These are phyloP conservation scores for Debaryomyces fabryi DNA, from an alignment of 1,139 yeast genomes.

Conservation along the genomic window DNA sequence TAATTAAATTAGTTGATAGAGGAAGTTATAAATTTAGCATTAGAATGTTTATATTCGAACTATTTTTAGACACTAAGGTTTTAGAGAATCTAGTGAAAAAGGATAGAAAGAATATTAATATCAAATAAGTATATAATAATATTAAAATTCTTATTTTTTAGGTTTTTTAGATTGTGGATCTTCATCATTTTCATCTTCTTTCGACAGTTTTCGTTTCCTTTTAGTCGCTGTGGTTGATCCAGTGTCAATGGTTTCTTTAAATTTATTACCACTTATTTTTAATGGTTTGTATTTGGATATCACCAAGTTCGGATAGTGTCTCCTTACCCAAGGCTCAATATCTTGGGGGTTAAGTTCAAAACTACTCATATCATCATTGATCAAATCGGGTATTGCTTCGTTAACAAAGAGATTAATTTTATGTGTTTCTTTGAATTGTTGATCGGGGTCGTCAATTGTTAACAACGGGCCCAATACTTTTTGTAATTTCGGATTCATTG, in stretches of 20 bases:
- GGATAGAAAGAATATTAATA: conserved; percentile 23
- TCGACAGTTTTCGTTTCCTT: conserved; percentile 15
- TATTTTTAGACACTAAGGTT: conserved; percentile 57
- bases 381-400: conserved; percentile 42
- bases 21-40: conserved; percentile 68
- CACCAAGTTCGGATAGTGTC: conserved; percentile 40
- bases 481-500: conserved; percentile 26
- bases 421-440: conserved; percentile 11
- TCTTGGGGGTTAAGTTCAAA: conserved; percentile 45
- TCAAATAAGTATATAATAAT: neutral
- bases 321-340: conserved; percentile 41
- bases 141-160: neutral
- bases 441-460: conserved; percentile 7
- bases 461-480: conserved; percentile 20
- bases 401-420: conserved; percentile 22
- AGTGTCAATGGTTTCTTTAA: conserved; percentile 2
- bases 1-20: conserved; percentile 63
- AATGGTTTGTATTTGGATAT: conserved; percentile 40
- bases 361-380: conserved; percentile 40
- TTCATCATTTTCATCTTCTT: conserved; percentile 8
- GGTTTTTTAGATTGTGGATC: conserved; percentile 1
- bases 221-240: conserved; percentile 8
- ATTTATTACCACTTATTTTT: conserved; percentile 16
- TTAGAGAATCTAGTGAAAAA: conserved; percentile 56
- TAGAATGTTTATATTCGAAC: conserved; percentile 68